phyloP scores from a whole-genome alignment of 495 filamentous ascomycete species.

The Neurospora sp. region DNA sequence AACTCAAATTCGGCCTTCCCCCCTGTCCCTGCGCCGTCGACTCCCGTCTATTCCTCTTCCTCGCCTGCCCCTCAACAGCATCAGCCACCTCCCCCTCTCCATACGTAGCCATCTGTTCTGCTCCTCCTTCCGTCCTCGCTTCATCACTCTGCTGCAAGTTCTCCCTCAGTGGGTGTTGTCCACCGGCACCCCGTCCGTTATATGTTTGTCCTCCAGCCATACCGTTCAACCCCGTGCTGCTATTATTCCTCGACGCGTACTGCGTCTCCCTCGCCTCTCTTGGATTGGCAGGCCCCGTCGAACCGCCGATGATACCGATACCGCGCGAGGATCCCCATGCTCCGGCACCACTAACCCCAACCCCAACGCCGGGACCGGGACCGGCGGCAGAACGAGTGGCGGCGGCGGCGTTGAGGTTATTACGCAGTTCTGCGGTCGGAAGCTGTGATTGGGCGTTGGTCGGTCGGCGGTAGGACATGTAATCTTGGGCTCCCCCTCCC shows the following conservation, averaged over 20 bases:
- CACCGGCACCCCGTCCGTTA: background rate
- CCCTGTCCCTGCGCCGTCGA: background rate
- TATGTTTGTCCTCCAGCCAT: background rate
- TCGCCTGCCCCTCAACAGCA: conserved; percentile 33
- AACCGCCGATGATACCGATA: conserved; percentile 16
- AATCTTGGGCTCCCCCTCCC: conserved; percentile 10
- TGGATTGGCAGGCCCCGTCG: conserved; percentile 9
- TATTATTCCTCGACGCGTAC: background rate
- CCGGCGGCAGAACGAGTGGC: background rate
- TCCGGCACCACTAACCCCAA: conserved; percentile 10
- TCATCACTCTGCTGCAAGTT: background rate
- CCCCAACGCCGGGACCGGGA: background rate
- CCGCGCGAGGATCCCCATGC: conserved; percentile 25
- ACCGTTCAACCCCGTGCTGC: background rate
- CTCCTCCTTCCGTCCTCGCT: conserved; percentile 35
- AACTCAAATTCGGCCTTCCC: background rate
- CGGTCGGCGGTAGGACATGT: conserved; percentile 16
- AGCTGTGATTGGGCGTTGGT: background rate
- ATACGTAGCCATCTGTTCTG: conserved; percentile 44
- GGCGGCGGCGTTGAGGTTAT: conserved; percentile 8
- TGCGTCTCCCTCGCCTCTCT: conserved; percentile 8
- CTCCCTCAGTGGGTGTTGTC: background rate
- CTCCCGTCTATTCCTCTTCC: conserved; percentile 3
- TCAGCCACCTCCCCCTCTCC: conserved; percentile 46
- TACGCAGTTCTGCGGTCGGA: background rate